Evolutionary conservation across 2,329 filamentous ascomycete genomes (phyloP).

Genomic region (Sporothrix pallida): DNA sequence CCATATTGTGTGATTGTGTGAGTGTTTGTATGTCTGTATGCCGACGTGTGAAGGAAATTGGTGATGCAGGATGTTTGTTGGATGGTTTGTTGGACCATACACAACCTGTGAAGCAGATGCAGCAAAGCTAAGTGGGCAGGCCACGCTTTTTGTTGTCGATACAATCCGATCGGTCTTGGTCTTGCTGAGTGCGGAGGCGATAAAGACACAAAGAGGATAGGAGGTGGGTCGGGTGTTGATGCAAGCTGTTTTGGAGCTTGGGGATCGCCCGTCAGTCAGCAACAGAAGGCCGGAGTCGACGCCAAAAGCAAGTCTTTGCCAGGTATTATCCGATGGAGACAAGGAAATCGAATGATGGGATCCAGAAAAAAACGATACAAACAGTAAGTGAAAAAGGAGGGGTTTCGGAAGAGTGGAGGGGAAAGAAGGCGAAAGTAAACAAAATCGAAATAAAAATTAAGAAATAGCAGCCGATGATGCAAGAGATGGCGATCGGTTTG

Average conservation of each 20-base stretch:
- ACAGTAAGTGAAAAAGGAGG: not conserved
- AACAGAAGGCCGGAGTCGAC: conserved; percentile 25
- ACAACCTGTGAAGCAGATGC: conserved; percentile 4
- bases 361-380: not conserved
- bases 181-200: conserved; percentile 21
- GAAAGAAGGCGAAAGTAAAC: conserved; percentile 6
- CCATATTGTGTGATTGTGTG: conserved; percentile 30
- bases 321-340: conserved; percentile 13
- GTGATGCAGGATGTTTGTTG: not conserved
- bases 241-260: conserved; percentile 28
- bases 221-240: conserved; percentile 25
- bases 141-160: conserved; percentile 19
- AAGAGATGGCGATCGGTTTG: conserved; percentile 14
- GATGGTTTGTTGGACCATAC: not conserved
- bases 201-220: not conserved
- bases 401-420: conserved; percentile 1
- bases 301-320: conserved; percentile 24
- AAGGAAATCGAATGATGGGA: not conserved
- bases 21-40: not conserved
- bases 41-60: not conserved
- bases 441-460: conserved; percentile 4
- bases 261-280: conserved; percentile 31
- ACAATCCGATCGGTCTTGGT: not conserved
- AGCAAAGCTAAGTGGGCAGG: not conserved
- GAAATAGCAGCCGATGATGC: conserved; percentile 19